Base-by-base conservation (phyloP, 805 yeast genomes). In the Schwanniomyces sp. region DNA sequence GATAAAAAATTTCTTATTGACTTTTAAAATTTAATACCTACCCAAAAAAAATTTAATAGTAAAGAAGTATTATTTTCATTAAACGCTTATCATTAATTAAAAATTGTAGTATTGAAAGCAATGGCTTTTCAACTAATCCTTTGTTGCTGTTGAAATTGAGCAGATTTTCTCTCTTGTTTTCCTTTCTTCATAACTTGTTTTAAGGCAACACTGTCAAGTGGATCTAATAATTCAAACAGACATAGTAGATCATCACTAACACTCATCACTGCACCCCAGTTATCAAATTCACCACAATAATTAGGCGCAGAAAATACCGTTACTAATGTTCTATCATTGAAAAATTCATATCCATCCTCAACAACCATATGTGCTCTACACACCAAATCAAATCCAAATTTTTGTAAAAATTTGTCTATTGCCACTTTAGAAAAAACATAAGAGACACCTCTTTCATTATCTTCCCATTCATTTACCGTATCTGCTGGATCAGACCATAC, bases 231-330 rank as follows among this genome's bases (percentile, higher is more conserved):
- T 66, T 92, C 99, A 67, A 92, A 92, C 52, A 94, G 86, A 67
- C 99, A 92, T 48, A 94, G 73, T 54, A 92, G 75, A 58, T 92
- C 97, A 53, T 92, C 97, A 52, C 89, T 82, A 12, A 92, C 98
- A 57, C 95, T 85, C 98, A 92, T 92, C 5, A 92, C 97, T 2
- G 99, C 99, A 87, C 91, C 91, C 81, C 85, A 85, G 59, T 85
- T 85, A 55, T 84, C 82, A 65, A 85, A 85, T 61, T 85, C 91
- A 7, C 91, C 91, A 69, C 91, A 85, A 58, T 88, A 88, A 61
- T 88, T 88, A 3, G 95, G 95, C 4, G 94, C 95, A 51, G 85
- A 80, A 58, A 88, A 88, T 1, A 88, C 83, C 0, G 95, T 88
- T 1, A 88, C 94, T 47, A 88, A 70, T 61, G 82, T 83, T 57